Evolutionary conservation across 2,329 filamentous ascomycete species (phyloP).

Genomic region (Stachybotrys chartarum): DNA sequence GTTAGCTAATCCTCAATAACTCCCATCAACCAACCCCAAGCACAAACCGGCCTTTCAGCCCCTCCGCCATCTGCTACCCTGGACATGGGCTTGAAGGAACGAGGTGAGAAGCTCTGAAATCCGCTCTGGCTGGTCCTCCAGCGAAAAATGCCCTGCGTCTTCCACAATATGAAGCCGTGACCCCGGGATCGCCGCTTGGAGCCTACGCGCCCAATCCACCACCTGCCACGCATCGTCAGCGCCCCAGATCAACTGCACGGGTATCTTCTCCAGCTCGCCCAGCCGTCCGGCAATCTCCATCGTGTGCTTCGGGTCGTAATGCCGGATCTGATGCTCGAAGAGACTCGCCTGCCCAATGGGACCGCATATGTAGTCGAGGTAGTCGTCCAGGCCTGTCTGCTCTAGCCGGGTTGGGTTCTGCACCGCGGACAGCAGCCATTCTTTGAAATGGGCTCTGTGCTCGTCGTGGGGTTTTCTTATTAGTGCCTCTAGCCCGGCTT

Average conservation of each 20-base stretch:
- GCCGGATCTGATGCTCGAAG: slow-evolving; percentile 23
- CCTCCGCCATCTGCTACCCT: not conserved
- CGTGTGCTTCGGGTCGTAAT: slow-evolving; percentile 25
- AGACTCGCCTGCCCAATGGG: slow-evolving; percentile 22
- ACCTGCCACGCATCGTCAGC: slow-evolving; percentile 22
- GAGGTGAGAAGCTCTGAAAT: slow-evolving; percentile 6
- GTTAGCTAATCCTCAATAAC: no score
- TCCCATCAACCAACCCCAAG: not conserved
- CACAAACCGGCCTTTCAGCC: not conserved
- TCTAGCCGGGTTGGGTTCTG: slow-evolving; percentile 9
- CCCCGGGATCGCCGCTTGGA: slow-evolving; percentile 19
- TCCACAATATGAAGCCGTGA: slow-evolving; percentile 18
- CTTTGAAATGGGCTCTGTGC: slow-evolving; percentile 17
- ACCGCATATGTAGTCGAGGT: slow-evolving; percentile 22
- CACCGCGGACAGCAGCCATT: slow-evolving; percentile 18
- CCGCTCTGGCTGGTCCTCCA: slow-evolving; percentile 17
- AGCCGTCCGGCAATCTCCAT: slow-evolving; percentile 18
- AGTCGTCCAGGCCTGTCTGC: slow-evolving; percentile 14
- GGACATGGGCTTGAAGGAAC: not conserved
- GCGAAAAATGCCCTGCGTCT: slow-evolving; percentile 20
- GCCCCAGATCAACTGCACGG: slow-evolving; percentile 23
- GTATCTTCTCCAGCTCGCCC: slow-evolving; percentile 13
- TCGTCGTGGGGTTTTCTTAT: slow-evolving; percentile 11
- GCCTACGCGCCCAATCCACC: slow-evolving; percentile 21
- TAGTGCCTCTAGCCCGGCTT: slow-evolving; percentile 17